phyloP scores from a whole-genome alignment of 352 stramenopile species.

The Pythium insidiosum region DNA sequence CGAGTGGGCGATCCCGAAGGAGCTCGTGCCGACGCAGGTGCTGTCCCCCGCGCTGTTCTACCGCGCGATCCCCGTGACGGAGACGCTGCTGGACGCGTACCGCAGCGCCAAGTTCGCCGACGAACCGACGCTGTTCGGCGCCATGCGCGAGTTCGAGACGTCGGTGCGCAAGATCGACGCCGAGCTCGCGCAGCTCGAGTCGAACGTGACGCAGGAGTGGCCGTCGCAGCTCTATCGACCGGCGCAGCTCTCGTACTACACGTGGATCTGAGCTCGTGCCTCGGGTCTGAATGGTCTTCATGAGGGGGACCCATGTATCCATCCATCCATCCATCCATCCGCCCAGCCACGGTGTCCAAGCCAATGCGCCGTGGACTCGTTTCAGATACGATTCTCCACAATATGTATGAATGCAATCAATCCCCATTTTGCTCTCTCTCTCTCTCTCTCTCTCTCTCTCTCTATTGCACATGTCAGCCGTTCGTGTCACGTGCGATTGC shows the following conservation, averaged over 20 bases:
- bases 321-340: no score
- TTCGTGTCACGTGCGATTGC: no score
- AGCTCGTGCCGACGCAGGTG: conserved; percentile 7
- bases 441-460: no score
- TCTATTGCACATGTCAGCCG: no score
- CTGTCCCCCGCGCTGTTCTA: conserved; percentile 7
- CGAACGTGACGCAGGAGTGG: conserved; percentile 3
- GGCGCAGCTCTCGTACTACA: conserved; percentile 12
- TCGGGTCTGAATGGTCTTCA: no score
- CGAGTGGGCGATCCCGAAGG: conserved; percentile 5
- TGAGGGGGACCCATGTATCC: no score
- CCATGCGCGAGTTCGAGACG: conserved; percentile 12
- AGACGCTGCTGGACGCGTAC: conserved; percentile 15
- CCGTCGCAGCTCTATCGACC: conserved; percentile 12
- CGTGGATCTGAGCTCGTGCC: conserved; percentile 12
- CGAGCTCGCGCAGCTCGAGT: conserved; percentile 8
- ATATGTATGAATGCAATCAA: no score
- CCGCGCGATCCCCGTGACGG: conserved; percentile 5
- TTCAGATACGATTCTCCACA: no score
- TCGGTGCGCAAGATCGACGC: conserved; percentile 7
- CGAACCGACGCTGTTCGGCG: conserved; percentile 5
- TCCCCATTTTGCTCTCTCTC: no score
- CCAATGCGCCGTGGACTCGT: no score
- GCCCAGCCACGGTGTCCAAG: no score
- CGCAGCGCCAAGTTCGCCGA: conserved; percentile 5